phyloP scores from a whole-genome alignment of 225 moss, liverwort and hornwort genomes.

The Polytrichum formosum region DNA sequence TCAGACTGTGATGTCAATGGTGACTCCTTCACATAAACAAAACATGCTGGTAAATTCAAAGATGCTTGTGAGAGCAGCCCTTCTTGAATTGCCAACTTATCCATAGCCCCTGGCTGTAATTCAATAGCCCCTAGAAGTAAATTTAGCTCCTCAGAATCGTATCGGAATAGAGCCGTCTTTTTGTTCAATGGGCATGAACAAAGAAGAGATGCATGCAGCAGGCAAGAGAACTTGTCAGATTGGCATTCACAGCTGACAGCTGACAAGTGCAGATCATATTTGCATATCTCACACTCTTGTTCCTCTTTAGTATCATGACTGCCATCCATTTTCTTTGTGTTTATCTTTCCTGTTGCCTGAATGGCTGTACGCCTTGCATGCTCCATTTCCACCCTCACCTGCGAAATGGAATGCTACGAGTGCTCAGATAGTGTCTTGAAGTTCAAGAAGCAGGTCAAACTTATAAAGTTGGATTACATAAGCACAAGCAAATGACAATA shows the following conservation, averaged over 20 bases:
- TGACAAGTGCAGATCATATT: slow-evolving; percentile 62
- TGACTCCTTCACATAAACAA: not conserved
- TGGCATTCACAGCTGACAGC: slow-evolving; percentile 55
- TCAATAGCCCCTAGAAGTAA: slow-evolving; percentile 51
- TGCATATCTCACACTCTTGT: slow-evolving; percentile 54
- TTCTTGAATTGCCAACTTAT: slow-evolving; percentile 36
- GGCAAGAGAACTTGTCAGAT: slow-evolving; percentile 53
- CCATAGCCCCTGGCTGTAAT: slow-evolving; percentile 40
- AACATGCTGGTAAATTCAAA: not conserved
- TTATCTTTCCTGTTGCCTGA: not conserved
- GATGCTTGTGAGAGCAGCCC: not conserved
- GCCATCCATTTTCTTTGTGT: slow-evolving; percentile 40
- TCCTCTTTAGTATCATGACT: slow-evolving; percentile 51
- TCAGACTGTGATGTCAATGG: not conserved
- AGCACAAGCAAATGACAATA: not conserved
- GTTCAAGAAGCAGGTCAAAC: not conserved
- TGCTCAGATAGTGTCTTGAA: not conserved
- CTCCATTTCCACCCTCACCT: slow-evolving; percentile 61
- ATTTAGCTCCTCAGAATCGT: slow-evolving; percentile 39
- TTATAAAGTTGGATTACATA: not conserved
- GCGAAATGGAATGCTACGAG: not conserved
- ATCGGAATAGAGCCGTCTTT: slow-evolving; percentile 47
- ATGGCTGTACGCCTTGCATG: slow-evolving; percentile 18
- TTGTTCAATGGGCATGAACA: slow-evolving; percentile 49
- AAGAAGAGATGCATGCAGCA: slow-evolving; percentile 44